Conservation (phyloP, 2,329 filamentous ascomycete genomes). For the Colletotrichum spinosum region DNA sequence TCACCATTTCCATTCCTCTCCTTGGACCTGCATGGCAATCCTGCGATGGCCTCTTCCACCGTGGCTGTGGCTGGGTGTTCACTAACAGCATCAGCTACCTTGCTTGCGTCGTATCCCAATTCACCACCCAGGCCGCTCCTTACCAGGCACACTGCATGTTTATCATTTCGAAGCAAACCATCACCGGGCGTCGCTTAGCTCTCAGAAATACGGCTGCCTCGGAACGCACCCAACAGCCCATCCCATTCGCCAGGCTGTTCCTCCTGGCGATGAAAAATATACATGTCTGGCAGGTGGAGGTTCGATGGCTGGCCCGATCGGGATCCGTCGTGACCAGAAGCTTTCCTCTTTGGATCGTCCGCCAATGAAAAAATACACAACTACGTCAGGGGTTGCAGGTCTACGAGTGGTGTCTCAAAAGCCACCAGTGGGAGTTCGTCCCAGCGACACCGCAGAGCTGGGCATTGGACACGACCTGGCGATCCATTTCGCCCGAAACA, state of each 20-base stretch:
- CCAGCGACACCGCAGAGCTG: background rate
- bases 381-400: constrained; percentile 31
- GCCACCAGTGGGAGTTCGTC: background rate
- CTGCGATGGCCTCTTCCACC: background rate
- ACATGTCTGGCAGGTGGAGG: constrained; percentile 28
- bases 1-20: background rate
- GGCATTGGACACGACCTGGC: constrained; percentile 5
- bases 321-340: constrained; percentile 5
- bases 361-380: constrained; percentile 13
- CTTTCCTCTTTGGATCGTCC: constrained; percentile 18
- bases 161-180: background rate
- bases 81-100: constrained; percentile 18
- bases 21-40: constrained; percentile 1
- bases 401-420: constrained; percentile 15
- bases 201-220: constrained; percentile 12
- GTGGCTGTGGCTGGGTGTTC: no score
- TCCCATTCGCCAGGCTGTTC: constrained; percentile 24
- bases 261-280: constrained; percentile 9
- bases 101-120: constrained; percentile 15
- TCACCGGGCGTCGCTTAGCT: background rate
- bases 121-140: background rate
- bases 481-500: no score
- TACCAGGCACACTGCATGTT: background rate
- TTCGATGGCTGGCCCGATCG: constrained; percentile 32
- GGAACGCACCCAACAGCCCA: constrained; percentile 10